Evolutionary conservation across 345 rosid genomes (phyloP).

Genomic region (Aurinia saxatilis): DNA sequence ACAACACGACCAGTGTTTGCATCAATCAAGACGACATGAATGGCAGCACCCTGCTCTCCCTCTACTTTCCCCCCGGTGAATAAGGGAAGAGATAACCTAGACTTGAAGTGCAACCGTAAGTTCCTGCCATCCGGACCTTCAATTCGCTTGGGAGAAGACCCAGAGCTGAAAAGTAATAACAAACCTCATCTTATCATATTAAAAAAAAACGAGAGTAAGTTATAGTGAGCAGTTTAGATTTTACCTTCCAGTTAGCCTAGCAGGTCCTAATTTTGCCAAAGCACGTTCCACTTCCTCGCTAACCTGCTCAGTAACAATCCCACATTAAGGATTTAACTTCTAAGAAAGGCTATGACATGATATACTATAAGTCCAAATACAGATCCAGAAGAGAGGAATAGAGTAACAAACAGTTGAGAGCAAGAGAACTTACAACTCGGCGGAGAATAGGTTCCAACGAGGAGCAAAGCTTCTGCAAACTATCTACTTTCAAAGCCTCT

Average conservation of each 20-base stretch:
- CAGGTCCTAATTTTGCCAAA: slow-evolving; percentile 86
- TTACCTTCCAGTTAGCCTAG: slow-evolving; percentile 84
- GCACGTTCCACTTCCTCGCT: slow-evolving; percentile 99
- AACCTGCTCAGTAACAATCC: slow-evolving; percentile 51
- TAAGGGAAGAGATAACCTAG: slow-evolving; percentile 93
- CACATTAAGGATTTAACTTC: too few relatives aligned
- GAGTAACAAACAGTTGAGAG: background rate
- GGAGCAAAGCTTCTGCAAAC: slow-evolving; percentile 94
- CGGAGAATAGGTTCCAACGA: slow-evolving; percentile 97
- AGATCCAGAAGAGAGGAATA: background rate
- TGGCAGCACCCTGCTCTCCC: slow-evolving; percentile 97
- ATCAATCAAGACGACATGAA: slow-evolving; percentile 74
- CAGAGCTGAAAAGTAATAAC: slow-evolving; percentile 24
- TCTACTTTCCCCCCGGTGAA: slow-evolving; percentile 97
- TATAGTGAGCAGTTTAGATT: background rate
- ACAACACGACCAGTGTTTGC: slow-evolving; percentile 62
- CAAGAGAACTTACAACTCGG: slow-evolving; percentile 67
- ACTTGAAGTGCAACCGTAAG: slow-evolving; percentile 67
- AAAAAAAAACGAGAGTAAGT: background rate
- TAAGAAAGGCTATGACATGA: background rate
- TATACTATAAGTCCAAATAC: background rate
- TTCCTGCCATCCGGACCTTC: slow-evolving; percentile 88
- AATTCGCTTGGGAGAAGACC: slow-evolving; percentile 80
- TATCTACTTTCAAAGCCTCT: slow-evolving; percentile 94
- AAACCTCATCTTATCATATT: background rate